Evolutionary conservation across 2,329 filamentous ascomycete species (phyloP).

Genomic region (Penicillium sp.): DNA sequence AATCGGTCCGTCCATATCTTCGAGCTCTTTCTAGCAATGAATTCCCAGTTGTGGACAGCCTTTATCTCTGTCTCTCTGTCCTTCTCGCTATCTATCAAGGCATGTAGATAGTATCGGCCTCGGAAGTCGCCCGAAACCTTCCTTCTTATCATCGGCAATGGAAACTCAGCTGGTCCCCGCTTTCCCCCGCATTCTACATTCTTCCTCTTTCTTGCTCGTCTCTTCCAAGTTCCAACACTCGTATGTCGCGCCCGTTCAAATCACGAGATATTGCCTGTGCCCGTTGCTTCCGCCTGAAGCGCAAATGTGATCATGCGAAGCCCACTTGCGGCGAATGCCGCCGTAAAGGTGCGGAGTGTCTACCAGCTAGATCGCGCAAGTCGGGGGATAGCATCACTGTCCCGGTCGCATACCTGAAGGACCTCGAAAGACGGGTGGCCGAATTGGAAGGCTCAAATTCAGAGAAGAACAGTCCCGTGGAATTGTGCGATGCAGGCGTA

Average conservation of each 20-base stretch:
- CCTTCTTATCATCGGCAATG: conserved; percentile 22
- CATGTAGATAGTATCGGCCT: conserved; percentile 1
- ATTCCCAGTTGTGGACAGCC: neutral
- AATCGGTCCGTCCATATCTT: too few species aligned
- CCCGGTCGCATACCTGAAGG: conserved; percentile 28
- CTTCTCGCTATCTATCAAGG: neutral
- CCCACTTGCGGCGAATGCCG: conserved; percentile 33
- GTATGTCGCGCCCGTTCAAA: conserved; percentile 28
- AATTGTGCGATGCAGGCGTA: conserved; percentile 24
- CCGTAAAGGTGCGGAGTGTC: conserved; percentile 31
- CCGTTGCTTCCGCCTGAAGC: conserved; percentile 33
- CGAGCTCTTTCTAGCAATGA: neutral
- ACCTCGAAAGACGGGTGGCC: conserved; percentile 26
- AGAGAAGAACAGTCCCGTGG: neutral
- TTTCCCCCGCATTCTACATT: conserved; percentile 18
- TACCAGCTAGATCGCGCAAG: conserved; percentile 28
- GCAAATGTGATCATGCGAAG: conserved; percentile 33
- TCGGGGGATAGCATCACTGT: conserved; percentile 29
- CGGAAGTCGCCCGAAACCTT: conserved; percentile 16
- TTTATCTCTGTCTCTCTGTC: neutral
- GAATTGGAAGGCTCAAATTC: conserved; percentile 19
- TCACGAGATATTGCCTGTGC: conserved; percentile 30
- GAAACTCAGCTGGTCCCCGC: conserved; percentile 6
- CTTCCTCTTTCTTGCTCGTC: neutral
- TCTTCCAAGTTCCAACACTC: conserved; percentile 6